Conservation (phyloP, 371 early-diverging fungal species). For the Lichtheimia ramosa region DNA sequence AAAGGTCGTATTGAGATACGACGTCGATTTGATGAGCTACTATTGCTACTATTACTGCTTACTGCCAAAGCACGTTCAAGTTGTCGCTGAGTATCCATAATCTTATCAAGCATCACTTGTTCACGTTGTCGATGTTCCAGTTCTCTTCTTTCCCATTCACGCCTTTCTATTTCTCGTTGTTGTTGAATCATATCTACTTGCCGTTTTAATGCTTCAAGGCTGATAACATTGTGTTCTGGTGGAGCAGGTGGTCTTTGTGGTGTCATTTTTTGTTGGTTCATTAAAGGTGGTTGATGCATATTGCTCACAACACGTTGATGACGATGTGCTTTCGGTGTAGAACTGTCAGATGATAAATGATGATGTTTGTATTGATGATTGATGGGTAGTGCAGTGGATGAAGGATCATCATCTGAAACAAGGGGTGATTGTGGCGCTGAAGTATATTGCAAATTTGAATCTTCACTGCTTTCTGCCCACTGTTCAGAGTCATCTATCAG, state of each 20-base stretch:
- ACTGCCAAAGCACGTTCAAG: slow-evolving; percentile 5
- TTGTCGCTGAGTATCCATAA: slow-evolving; percentile 8
- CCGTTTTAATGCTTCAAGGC: slow-evolving; percentile 10
- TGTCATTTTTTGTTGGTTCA: neutral
- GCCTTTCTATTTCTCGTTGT: slow-evolving; percentile 10
- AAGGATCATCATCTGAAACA: slow-evolving; percentile 6
- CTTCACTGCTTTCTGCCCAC: slow-evolving; percentile 9
- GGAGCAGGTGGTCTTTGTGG: neutral
- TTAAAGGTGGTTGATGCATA: neutral
- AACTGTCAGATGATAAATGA: neutral
- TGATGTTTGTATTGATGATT: neutral
- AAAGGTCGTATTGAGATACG: no score
- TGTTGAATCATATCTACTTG: slow-evolving; percentile 13
- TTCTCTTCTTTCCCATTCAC: slow-evolving; percentile 12
- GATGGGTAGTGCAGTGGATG: neutral
- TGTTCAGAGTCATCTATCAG: neutral
- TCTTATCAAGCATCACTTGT: slow-evolving; percentile 8
- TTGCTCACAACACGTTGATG: neutral
- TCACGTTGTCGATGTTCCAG: slow-evolving; percentile 12
- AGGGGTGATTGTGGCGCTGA: slow-evolving; percentile 18
- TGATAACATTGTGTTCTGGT: neutral
- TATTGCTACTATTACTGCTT: neutral
- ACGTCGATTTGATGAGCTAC: no score
- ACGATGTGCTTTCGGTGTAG: neutral
- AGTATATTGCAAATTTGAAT: slow-evolving; percentile 14